phyloP scores from a whole-genome alignment of 2,329 filamentous ascomycete genomes.

The Colletotrichum destructivum region DNA sequence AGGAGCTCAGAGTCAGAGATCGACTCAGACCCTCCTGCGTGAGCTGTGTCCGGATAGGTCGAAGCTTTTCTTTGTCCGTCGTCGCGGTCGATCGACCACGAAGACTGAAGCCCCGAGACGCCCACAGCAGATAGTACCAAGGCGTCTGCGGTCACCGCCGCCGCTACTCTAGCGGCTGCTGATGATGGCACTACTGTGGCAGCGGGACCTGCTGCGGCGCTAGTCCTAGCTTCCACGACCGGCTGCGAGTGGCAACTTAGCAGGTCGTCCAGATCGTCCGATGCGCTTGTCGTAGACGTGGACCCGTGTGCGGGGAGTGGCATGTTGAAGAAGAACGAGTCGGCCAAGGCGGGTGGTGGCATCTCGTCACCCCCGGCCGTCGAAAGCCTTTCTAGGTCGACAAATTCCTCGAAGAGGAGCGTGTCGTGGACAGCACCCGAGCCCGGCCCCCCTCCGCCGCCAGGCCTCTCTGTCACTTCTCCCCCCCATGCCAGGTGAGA shows the following conservation, averaged over 20 bases:
- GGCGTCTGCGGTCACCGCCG: constrained; percentile 27
- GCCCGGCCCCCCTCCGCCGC: constrained; percentile 23
- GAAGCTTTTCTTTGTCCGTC: constrained; percentile 43
- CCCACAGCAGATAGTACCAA: constrained; percentile 32
- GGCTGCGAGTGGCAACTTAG: constrained; percentile 41
- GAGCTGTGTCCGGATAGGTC: constrained; percentile 43
- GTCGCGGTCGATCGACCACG: constrained; percentile 40
- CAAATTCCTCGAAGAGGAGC: constrained; percentile 50
- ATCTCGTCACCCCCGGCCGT: constrained; percentile 37
- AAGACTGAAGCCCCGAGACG: constrained; percentile 33
- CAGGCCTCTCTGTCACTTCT: constrained; percentile 29
- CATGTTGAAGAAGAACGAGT: constrained; percentile 43
- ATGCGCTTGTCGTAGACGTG: constrained; percentile 40
- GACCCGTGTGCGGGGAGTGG: constrained; percentile 38
- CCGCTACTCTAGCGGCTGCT: constrained; percentile 36
- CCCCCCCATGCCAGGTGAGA: constrained; percentile 35
- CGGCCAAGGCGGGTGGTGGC: constrained; percentile 31
- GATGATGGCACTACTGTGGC: constrained; percentile 39
- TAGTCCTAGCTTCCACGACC: constrained; percentile 39
- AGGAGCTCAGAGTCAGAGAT: constrained; percentile 66
- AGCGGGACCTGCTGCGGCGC: constrained; percentile 42
- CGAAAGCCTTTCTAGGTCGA: constrained; percentile 46
- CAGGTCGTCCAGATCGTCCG: constrained; percentile 43
- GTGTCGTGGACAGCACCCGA: constrained; percentile 30
- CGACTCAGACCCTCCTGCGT: constrained; percentile 47